These are phyloP conservation scores for Claviceps citrina DNA, from an alignment of 2,329 filamentous ascomycete species.

Conservation along the genomic window DNA sequence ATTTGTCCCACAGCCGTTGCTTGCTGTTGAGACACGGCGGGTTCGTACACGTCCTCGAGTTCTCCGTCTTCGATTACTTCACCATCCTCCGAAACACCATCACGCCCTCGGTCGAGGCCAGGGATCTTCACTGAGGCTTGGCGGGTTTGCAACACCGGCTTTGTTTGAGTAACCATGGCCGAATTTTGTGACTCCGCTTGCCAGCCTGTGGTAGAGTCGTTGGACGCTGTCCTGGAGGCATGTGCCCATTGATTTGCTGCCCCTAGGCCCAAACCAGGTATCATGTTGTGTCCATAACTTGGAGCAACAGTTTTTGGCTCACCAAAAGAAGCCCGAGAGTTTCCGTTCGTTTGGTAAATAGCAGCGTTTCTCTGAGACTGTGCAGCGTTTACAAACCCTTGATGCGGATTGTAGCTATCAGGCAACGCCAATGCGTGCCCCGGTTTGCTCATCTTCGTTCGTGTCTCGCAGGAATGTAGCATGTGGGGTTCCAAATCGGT, in stretches of 20 bases:
- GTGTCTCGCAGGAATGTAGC: background rate
- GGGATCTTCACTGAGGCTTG: conserved; percentile 2
- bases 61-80: conserved; percentile 56
- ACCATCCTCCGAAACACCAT: conserved; percentile 45
- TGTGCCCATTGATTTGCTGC: conserved; percentile 9
- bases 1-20: background rate
- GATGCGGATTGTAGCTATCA: conserved; percentile 11
- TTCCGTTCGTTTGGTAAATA: conserved; percentile 4
- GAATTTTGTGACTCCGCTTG: background rate
- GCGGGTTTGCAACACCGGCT: background rate
- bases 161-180: background rate
- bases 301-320: conserved; percentile 13
- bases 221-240: conserved; percentile 9
- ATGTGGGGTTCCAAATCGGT: background rate
- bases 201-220: background rate
- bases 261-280: conserved; percentile 21
- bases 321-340: background rate
- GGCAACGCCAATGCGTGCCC: conserved; percentile 14
- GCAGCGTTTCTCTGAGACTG: conserved; percentile 7
- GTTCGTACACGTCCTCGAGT: conserved; percentile 41
- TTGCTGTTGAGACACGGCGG: conserved; percentile 10
- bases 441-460: conserved; percentile 16
- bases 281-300: conserved; percentile 11
- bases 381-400: conserved; percentile 9
- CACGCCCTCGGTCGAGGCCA: conserved; percentile 1